Percentiles rank a stretch among this genome's conserved stretches.
Evolutionary conservation across 306 rosid genomes (phyloP).

Genomic region (Cyclanthera cordifolia): DNA sequence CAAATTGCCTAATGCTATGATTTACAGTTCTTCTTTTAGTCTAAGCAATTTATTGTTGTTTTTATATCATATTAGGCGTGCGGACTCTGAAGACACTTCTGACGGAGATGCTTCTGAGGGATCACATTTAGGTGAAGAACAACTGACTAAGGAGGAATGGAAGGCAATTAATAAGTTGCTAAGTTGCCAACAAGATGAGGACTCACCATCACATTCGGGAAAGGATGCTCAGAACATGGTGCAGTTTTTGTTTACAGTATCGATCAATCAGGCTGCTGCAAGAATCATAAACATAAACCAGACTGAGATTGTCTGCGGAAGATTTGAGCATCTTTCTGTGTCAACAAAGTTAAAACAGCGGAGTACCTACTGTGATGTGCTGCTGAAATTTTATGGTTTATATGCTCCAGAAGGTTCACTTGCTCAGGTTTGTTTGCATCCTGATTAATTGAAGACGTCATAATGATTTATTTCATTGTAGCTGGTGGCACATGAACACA

Average conservation of each 20-base stretch:
- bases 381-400: constrained; percentile 72
- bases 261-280: constrained; percentile 80
- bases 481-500: not conserved
- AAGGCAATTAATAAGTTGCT: constrained; percentile 78
- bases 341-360: constrained; percentile 74
- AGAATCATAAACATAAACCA: constrained; percentile 61
- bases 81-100: constrained; percentile 42
- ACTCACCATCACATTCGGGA: constrained; percentile 33
- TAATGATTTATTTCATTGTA: not conserved
- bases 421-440: constrained; percentile 62
- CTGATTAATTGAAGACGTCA: constrained; percentile 8
- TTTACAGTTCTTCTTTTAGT: not conserved
- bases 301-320: constrained; percentile 73
- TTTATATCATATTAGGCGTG: constrained; percentile 31
- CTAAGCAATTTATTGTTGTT: constrained; percentile 13
- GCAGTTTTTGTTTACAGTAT: constrained; percentile 56
- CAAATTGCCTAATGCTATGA: not conserved
- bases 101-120: constrained; percentile 44
- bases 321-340: constrained; percentile 81
- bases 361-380: constrained; percentile 73
- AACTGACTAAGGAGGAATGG: constrained; percentile 88
- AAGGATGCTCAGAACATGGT: constrained; percentile 67
- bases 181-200: constrained; percentile 78
- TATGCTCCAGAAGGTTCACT: constrained; percentile 94
- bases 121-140: constrained; percentile 42